Evolutionary conservation across 768 basidiomycete species (phyloP).

Genomic region (Tylopilus sp.): DNA sequence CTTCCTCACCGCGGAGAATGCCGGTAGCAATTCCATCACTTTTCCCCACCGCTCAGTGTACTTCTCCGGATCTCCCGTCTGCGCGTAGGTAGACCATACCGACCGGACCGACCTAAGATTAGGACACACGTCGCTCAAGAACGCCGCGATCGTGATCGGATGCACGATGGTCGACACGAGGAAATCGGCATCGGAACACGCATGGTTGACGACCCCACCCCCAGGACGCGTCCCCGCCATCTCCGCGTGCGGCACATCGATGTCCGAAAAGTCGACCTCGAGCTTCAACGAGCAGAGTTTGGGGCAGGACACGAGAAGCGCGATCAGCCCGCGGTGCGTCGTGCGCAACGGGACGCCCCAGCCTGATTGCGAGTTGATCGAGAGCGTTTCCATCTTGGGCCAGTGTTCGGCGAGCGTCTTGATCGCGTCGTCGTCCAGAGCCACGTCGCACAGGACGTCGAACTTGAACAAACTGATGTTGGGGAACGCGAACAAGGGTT

Average conservation of each 20-base stretch:
- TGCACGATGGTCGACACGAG: slow-evolving; percentile 18
- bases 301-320: slow-evolving; percentile 16
- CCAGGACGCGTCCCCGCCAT: slow-evolving; percentile 5
- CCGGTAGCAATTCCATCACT: slow-evolving; percentile 22
- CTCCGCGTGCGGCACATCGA: slow-evolving; percentile 7
- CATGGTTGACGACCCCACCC: slow-evolving; percentile 4
- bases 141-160: slow-evolving; percentile 22
- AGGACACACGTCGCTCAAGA: slow-evolving; percentile 27
- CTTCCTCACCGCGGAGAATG: slow-evolving; percentile 18
- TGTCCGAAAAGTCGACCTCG: slow-evolving; percentile 17
- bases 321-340: slow-evolving; percentile 22
- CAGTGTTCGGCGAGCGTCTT: slow-evolving; percentile 17
- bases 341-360: slow-evolving; percentile 19
- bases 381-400: slow-evolving; percentile 12
- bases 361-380: slow-evolving; percentile 15
- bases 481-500: slow-evolving; percentile 16
- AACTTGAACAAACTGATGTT: slow-evolving; percentile 12
- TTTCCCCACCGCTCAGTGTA: slow-evolving; percentile 21
- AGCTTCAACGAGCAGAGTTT: slow-evolving; percentile 12
- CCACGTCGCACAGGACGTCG: slow-evolving; percentile 19
- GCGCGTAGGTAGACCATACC: slow-evolving; percentile 15
- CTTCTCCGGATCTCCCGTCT: slow-evolving; percentile 4
- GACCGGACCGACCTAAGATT: slow-evolving; percentile 7
- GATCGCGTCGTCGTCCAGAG: slow-evolving; percentile 22
- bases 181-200: slow-evolving; percentile 15